A percentile compares a stretch with the other conserved stretches of the same genome.
Conservation (phyloP, 768 basidiomycete genomes). For the Lactifluus echinatus region DNA sequence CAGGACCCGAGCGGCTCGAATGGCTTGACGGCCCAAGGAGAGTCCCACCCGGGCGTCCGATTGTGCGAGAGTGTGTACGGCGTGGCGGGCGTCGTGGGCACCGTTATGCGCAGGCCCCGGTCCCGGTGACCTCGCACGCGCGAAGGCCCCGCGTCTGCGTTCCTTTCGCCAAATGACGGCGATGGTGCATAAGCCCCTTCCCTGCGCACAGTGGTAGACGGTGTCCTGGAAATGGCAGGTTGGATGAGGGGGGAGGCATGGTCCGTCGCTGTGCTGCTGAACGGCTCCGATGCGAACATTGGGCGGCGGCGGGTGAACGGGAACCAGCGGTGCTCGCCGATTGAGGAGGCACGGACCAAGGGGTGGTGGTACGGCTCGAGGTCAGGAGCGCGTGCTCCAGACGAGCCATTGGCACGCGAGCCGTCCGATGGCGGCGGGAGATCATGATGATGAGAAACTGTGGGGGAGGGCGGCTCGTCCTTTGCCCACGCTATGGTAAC, state of each 20-base stretch:
- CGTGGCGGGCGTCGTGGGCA: slow-evolving; percentile 28
- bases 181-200: neutral
- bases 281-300: neutral
- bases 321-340: slow-evolving; percentile 50
- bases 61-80: slow-evolving; percentile 48
- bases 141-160: slow-evolving; percentile 19
- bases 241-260: neutral
- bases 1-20: slow-evolving; percentile 26
- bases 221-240: neutral
- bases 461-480: slow-evolving; percentile 22
- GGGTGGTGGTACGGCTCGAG: slow-evolving; percentile 46
- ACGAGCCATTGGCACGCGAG: slow-evolving; percentile 24
- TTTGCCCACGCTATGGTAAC: slow-evolving; percentile 15
- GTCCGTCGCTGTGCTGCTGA: neutral
- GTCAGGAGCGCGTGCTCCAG: slow-evolving; percentile 42
- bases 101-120: slow-evolving; percentile 24
- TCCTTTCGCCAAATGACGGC: slow-evolving; percentile 21
- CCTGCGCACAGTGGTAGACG: neutral
- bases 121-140: slow-evolving; percentile 10
- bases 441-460: slow-evolving; percentile 33
- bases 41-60: slow-evolving; percentile 57
- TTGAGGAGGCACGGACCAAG: slow-evolving; percentile 21
- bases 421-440: slow-evolving; percentile 24
- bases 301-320: slow-evolving; percentile 54
- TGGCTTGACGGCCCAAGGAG: slow-evolving; percentile 51